Evolutionary conservation across 1,284 basidiomycete genomes (phyloP).

Genomic region (Moniliella sp.): DNA sequence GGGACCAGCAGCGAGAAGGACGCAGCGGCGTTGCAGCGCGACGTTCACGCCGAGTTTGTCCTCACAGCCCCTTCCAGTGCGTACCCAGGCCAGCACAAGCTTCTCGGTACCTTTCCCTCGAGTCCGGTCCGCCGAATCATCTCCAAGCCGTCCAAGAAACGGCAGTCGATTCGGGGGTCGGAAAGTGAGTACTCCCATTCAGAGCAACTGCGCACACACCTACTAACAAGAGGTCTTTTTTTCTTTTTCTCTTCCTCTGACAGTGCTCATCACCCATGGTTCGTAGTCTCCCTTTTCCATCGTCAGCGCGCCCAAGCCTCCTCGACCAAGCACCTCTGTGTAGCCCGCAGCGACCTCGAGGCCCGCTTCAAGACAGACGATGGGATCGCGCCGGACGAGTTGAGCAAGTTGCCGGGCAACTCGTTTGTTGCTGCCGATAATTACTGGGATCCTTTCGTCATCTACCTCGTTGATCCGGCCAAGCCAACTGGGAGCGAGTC

Average conservation of each 20-base stretch:
- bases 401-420: too few species aligned
- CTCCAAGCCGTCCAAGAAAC: conserved; percentile 51
- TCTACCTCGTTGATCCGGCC: conserved; percentile 56
- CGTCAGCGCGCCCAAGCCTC: conserved; percentile 53
- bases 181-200: conserved; percentile 38
- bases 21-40: conserved; percentile 52
- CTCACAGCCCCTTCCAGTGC: conserved; percentile 54
- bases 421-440: too few species aligned
- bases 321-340: conserved; percentile 71
- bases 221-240: too few species aligned
- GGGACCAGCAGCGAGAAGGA: conserved; percentile 43
- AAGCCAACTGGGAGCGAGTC: conserved; percentile 40
- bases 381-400: too few species aligned
- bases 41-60: conserved; percentile 69
- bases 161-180: conserved; percentile 59
- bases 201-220: background rate
- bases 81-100: conserved; percentile 43
- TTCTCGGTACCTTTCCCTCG: conserved; percentile 56
- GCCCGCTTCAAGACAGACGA: too few species aligned
- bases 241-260: conserved; percentile 1
- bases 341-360: too few species aligned
- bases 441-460: conserved; percentile 76
- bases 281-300: conserved; percentile 81
- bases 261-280: conserved; percentile 70
- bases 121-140: conserved; percentile 94